Evolutionary conservation across 352 stramenopile species (phyloP), one percentile per base, ranked within the genome.

Genomic region (Phytophthora multivora): DNA sequence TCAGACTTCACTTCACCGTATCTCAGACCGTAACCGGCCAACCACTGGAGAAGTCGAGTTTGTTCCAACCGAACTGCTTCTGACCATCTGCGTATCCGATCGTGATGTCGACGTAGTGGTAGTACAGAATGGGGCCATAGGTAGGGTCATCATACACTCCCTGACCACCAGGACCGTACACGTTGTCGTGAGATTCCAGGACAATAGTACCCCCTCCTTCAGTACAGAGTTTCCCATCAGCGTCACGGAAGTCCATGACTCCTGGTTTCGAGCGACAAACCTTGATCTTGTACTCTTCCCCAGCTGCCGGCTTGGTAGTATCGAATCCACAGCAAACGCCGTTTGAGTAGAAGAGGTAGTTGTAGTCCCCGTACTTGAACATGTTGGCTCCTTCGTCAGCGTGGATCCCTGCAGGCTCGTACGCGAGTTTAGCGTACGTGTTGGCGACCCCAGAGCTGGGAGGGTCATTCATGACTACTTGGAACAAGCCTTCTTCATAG

Each of bases 51-150:
- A 84, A 84, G 54, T 70, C 73, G 55, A 84, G 69, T 23, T 73
- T 75, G 69, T 84, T 84, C 72, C 75, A 84, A n/a, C 75, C 72
- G 36, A 80, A 84, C 35, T 69, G 65, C 51, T 84, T 84, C 53
- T 80, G 40, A 8, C 75, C 69, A 42, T 84, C 75, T 0, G 66
- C 62, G 40, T 84, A 84, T 0, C 75, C 75, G 48, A 77, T 69
- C 0, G 26, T 70, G 2, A 45, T 84, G 58, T 84, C 36, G 2
- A 84, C 73, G 47, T 64, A 64, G 56, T 64, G 56, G 19, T 64
- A 64, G 38, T 64, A 64, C 56, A 64, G 30, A 30, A 64, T 31
- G 13, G 56, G 56, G 10, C 48, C 56, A 28, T 64, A 35, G 6
- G 47, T 59, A 4, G 56, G 56, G 39, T 64, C 56, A 19, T 64